Conservation (phyloP, 108 stramenopile genomes). For the Skeletonema costatum region DNA sequence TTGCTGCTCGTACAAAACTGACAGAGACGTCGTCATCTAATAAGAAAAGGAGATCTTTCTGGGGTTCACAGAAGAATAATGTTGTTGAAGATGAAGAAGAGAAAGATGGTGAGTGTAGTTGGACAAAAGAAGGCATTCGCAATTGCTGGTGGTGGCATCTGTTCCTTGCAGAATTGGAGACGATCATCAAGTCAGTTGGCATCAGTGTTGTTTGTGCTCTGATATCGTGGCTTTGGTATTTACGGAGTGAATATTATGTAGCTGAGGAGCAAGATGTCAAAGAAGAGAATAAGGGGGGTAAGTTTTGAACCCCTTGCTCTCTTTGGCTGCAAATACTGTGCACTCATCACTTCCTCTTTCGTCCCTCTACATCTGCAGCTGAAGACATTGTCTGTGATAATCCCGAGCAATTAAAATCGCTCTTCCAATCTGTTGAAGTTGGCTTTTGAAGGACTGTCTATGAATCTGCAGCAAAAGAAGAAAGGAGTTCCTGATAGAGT, state of each 20-base stretch:
- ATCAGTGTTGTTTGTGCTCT: conserved; percentile 26
- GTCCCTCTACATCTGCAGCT: not conserved
- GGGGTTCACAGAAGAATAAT: not conserved
- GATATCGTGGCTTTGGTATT: conserved; percentile 35
- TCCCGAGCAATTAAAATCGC: conserved; percentile 31
- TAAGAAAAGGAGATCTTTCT: conserved; percentile 8
- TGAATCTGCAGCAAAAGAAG: conserved; percentile 62
- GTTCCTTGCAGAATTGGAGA: conserved; percentile 29
- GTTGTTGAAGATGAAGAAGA: conserved; percentile 1
- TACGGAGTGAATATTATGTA: not conserved
- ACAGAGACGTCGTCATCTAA: conserved; percentile 10
- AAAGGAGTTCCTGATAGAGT: conserved; percentile 46
- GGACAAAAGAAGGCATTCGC: not conserved
- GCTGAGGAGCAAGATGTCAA: not conserved
- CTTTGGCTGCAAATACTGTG: not conserved
- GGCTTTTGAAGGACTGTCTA: conserved; percentile 69
- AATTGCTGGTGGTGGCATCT: conserved; percentile 21
- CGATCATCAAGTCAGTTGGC: conserved; percentile 27
- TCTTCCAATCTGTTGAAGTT: conserved; percentile 60
- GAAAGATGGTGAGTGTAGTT: conserved; percentile 16
- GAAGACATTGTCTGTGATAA: conserved; percentile 49
- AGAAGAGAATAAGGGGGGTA: conserved; percentile 39
- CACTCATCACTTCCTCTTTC: not conserved
- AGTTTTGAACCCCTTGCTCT: conserved; percentile 18
- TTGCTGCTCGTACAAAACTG: conserved; percentile 33